These are phyloP conservation scores for Narthecium ossifragum DNA, from an alignment of 106 monocot species.

Conservation along the genomic window DNA sequence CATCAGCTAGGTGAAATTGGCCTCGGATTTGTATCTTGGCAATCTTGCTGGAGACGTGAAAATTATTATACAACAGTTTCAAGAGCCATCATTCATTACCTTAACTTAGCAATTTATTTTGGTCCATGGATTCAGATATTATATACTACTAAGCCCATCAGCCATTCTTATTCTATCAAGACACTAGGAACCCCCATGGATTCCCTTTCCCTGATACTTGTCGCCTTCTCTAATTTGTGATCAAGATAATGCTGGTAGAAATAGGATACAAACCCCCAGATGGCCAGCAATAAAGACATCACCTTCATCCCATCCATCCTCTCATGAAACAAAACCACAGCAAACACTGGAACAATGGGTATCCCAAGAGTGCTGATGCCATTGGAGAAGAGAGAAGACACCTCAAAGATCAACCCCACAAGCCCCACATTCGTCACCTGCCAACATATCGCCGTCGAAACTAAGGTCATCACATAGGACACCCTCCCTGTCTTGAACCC, in stretches of 20 bases:
- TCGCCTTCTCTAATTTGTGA: background rate
- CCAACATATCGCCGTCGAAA: slow-evolving; percentile 38
- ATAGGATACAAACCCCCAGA: slow-evolving; percentile 48
- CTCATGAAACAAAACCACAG: slow-evolving; percentile 45
- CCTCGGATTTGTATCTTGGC: too few relatives aligned
- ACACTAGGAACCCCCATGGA: too few relatives aligned
- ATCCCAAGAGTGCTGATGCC: background rate
- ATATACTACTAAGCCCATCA: too few relatives aligned
- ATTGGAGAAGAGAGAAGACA: slow-evolving; percentile 30
- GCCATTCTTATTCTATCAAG: too few relatives aligned
- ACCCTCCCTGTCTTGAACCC: background rate
- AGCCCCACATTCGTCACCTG: slow-evolving; percentile 34
- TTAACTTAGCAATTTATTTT: too few relatives aligned
- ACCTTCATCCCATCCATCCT: slow-evolving; percentile 42
- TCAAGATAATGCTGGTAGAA: slow-evolving; percentile 46
- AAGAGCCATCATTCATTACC: too few relatives aligned
- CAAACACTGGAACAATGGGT: slow-evolving; percentile 30
- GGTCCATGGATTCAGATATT: too few relatives aligned
- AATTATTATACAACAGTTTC: too few relatives aligned
- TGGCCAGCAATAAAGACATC: slow-evolving; percentile 29
- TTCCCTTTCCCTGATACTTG: background rate
- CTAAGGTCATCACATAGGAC: slow-evolving; percentile 28
- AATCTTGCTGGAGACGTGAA: too few relatives aligned
- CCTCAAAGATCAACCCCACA: slow-evolving; percentile 27
- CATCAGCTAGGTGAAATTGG: too few relatives aligned